Conservation (phyloP, 129 eudicot genomes). For the Solidago caesia region DNA sequence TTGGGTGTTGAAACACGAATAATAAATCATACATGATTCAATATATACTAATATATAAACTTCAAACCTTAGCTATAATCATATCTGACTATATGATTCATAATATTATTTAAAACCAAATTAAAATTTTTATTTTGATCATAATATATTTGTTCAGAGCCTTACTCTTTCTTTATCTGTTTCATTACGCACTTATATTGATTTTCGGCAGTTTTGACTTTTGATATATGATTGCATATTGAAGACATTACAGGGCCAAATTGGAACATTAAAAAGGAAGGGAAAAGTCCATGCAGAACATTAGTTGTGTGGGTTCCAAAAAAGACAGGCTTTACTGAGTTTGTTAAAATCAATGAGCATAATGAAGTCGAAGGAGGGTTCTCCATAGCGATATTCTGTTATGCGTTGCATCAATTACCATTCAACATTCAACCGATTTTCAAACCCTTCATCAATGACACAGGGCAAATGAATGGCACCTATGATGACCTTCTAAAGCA, state of each 20-base stretch:
- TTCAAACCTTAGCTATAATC: too few relatives aligned
- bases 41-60: too few relatives aligned
- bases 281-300: conserved; percentile 13
- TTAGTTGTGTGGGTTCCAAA: conserved; percentile 23
- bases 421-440: conserved; percentile 17
- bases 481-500: conserved; percentile 18
- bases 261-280: not conserved
- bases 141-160: not conserved
- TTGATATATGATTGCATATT: not conserved
- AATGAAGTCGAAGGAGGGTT: conserved; percentile 26
- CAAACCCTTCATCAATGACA: conserved; percentile 18
- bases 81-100: too few relatives aligned
- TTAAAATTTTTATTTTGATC: not conserved
- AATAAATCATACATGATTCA: too few relatives aligned
- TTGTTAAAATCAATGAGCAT: conserved; percentile 16
- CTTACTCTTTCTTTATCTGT: not conserved
- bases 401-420: conserved; percentile 13
- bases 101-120: too few relatives aligned
- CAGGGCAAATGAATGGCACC: conserved; percentile 23
- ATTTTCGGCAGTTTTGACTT: not conserved
- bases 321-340: conserved; percentile 21
- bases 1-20: too few relatives aligned
- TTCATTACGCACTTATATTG: not conserved
- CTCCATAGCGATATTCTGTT: conserved; percentile 23
- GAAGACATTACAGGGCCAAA: conserved; percentile 14